These are phyloP conservation scores for Sinapis alba DNA, from an alignment of 441 rosid genomes.

Conservation along the genomic window DNA sequence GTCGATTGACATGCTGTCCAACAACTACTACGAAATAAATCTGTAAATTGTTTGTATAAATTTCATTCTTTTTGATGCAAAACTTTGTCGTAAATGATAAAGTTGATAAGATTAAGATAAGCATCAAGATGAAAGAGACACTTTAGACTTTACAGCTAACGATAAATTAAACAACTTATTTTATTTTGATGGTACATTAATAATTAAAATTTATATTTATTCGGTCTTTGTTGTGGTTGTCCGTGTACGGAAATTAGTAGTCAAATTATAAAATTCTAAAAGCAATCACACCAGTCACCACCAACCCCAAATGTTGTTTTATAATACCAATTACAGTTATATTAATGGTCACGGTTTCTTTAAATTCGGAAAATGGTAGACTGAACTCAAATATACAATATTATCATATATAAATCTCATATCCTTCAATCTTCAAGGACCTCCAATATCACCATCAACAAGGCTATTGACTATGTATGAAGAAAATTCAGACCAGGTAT, in stretches of 20 bases:
- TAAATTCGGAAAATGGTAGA: not conserved
- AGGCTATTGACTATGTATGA: not conserved
- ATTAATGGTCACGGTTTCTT: not conserved
- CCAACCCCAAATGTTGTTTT: not conserved
- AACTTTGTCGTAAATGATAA: constrained; percentile 26
- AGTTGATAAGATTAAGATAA: constrained; percentile 30
- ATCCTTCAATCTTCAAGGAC: not conserved
- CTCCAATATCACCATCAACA: not conserved
- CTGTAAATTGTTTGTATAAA: not conserved
- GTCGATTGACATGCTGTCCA: constrained; percentile 30
- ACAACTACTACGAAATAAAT: constrained; percentile 30
- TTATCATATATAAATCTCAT: not conserved
- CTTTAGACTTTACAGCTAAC: constrained; percentile 27
- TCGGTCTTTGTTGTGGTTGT: not conserved
- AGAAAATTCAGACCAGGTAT: no score
- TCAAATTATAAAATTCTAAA: not conserved
- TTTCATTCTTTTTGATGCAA: constrained; percentile 4
- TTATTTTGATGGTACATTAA: not conserved
- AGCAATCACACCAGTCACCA: constrained; percentile 56
- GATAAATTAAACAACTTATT: not conserved
- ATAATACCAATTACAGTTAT: not conserved
- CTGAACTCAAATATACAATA: not conserved
- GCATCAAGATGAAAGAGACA: constrained; percentile 7
- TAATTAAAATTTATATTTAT: not conserved
- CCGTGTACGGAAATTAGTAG: not conserved